These are phyloP conservation scores for Fraxinus latifolia DNA, from an alignment of 305 asterid species.

Conservation along the genomic window DNA sequence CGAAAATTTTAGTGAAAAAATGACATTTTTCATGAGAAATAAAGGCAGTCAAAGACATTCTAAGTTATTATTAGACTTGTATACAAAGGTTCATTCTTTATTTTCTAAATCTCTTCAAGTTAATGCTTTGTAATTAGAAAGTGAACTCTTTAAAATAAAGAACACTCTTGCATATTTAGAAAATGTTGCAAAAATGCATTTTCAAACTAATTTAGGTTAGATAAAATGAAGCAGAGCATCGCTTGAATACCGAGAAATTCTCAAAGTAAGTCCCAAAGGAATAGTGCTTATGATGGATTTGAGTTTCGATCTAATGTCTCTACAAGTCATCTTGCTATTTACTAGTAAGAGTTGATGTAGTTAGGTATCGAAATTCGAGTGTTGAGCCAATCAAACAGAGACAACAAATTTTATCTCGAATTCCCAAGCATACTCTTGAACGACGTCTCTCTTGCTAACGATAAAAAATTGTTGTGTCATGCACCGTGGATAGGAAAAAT, in stretches of 20 bases:
- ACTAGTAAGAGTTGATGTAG: neutral
- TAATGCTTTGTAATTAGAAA: neutral
- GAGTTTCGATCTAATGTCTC: neutral
- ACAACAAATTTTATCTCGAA: neutral
- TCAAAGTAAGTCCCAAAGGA: too few species aligned
- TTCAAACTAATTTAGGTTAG: too few species aligned
- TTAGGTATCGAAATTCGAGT: neutral
- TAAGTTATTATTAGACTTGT: neutral
- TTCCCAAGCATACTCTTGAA: neutral
- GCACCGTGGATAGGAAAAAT: neutral
- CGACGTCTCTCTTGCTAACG: neutral
- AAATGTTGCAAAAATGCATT: neutral
- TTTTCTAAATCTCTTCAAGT: neutral
- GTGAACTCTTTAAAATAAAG: neutral
- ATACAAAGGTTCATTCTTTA: neutral
- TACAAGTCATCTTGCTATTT: neutral
- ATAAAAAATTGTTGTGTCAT: neutral
- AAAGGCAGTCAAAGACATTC: too few species aligned
- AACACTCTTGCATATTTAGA: too few species aligned
- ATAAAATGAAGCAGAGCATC: neutral
- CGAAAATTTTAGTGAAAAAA: too few species aligned
- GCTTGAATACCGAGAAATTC: neutral
- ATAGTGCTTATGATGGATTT: neutral
- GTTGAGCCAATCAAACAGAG: neutral
- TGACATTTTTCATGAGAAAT: too few species aligned